Base-by-base conservation (phyloP, 352 stramenopile genomes). In the Globisporangium mamillatum region DNA sequence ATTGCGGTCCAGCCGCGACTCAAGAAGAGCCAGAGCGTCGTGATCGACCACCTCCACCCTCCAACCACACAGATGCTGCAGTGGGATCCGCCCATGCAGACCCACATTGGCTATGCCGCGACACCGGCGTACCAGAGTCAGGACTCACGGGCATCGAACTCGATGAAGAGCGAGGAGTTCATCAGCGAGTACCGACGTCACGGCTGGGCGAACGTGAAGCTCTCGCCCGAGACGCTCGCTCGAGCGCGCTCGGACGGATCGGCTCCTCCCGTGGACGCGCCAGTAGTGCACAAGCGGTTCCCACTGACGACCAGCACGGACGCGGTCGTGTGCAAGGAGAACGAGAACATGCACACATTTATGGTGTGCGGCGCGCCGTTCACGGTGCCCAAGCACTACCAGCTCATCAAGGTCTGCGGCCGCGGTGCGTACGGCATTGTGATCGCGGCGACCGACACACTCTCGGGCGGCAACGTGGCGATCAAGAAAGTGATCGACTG, bases 401-500 rank as follows among this genome's bases (percentile, higher is more conserved):
- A 94, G 65, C 76, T 95, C 32, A 95, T 96, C 60, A 96, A 96
- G 65, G 89, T 96, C 12, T 95, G 88, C 65, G 90, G 90, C 5
- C 86, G 90, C 54, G 90, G 90, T 6, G 89, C 88, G 34, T 97
- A 97, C 67, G 90, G 90, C 38, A 95, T 97, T 63, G 90, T 97
- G 46, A 96, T 97, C 65, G 89, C 90, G 12, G 90, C 89, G 7
- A 95, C 88, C 9, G 89, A 97, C 68, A 81, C 81, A 34, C 74
- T 78, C 25, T 92, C 84, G 1, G 86, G 88, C n/a, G 87, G 83
- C 1, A 97, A 94, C 56, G 88, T 95, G 10, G 90, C 87, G 41
- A 96, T 97, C 64, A 97, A 97, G 77, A 97, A 97, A 66, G 89
- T 97, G 8, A 96, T 96, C 52, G 88, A 96, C 71, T 96, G 88